phyloP scores from a whole-genome alignment of 768 basidiomycete species.

The Suillus weaverae region DNA sequence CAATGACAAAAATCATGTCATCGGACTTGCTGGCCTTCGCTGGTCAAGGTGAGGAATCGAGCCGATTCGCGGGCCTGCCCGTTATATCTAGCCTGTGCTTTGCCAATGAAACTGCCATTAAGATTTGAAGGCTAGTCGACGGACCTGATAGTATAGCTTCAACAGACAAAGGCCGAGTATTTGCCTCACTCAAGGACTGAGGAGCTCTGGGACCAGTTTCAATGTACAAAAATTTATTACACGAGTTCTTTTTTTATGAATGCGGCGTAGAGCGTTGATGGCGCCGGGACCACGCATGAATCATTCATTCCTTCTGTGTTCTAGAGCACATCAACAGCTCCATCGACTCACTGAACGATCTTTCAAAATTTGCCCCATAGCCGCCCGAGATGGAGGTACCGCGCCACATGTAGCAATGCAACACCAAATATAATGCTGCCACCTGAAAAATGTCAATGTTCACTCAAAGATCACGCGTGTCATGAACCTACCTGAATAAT shows the following conservation, averaged over 20 bases:
- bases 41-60: neutral
- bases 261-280: too few relatives aligned
- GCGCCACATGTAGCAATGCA: constrained; percentile 39
- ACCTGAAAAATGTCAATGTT: constrained; percentile 23
- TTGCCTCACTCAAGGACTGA: too few relatives aligned
- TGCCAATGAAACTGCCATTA: neutral
- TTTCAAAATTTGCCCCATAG: constrained; percentile 36
- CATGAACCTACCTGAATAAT: constrained; percentile 40
- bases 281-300: neutral
- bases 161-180: too few relatives aligned
- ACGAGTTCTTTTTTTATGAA: too few relatives aligned
- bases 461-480: neutral
- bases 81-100: neutral
- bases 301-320: neutral
- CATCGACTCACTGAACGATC: neutral
- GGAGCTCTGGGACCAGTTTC: too few relatives aligned
- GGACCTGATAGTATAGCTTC: neutral
- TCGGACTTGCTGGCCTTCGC: neutral
- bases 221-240: too few relatives aligned
- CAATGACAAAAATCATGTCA: neutral
- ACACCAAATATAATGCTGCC: constrained; percentile 43
- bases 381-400: constrained; percentile 40
- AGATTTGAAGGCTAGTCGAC: constrained; percentile 8
- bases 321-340: neutral
- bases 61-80: neutral